Base-by-base conservation (phyloP, 2,329 filamentous ascomycete species). In the Ascochyta viciae-villosae region DNA sequence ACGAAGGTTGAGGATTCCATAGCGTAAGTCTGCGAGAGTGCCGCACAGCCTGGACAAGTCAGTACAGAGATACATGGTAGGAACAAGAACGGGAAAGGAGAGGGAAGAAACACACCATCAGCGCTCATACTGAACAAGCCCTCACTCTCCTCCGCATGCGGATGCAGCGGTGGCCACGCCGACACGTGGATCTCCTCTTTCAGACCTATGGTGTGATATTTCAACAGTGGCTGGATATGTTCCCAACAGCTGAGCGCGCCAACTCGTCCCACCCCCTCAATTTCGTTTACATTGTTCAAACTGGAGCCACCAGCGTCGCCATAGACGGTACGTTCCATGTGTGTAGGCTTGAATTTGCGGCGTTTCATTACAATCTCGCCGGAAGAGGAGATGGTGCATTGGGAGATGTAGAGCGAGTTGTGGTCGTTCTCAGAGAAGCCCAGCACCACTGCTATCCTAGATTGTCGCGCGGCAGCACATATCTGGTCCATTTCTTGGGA, bases 1-100 rank as follows among this genome's bases (percentile, higher is more conserved):
- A 87, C 85, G 56, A 82, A 87, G 0, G 81, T 70, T 8, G 77
- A 75, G 1, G 81, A 79, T 64, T 88, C 85, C 8, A 87, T 80
- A 1, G 85, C 84, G 60, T 86, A 86, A 0, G 80, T 78, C 57
- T 82, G 81, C 0, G 82, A 81, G 1, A 85, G 72, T 40, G 64
- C 77, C 27, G 52, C 47, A 31, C 58, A 61, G 23, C 57, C 56
- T 62, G 19, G 9, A 23, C 5, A 7, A 3, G 29, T 44, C 19
- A 31, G 24, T 38, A 23, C 22, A 16, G 26, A 27, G 22, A n/a
- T 35, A 13, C 7, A 39, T 15, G 12, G 35, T 40, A 6, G 26
- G 22, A 13, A 38, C 9, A 13, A 3, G 15, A 41, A 10, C 10
- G 26, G 23, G 13, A 15, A 29, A 42, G 39, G 35, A 26, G 13